Percentiles rank a stretch among this genome's conserved stretches.
Evolutionary conservation across 106 monocot species (phyloP).

Genomic region (Amphibolis antarctica): DNA sequence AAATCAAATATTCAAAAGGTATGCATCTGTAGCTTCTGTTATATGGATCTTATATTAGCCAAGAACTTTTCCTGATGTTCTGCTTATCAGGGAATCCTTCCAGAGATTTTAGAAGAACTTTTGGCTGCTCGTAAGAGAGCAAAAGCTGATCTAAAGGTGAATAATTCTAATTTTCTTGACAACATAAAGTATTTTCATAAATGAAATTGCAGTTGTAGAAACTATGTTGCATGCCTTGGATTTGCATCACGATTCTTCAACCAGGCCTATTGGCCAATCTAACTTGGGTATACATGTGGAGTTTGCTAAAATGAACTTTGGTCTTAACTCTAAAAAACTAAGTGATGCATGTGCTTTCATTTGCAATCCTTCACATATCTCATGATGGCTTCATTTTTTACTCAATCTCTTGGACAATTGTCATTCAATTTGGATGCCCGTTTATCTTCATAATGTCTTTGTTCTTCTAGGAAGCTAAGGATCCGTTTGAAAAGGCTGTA

Average conservation of each 20-base stretch:
- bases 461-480: conserved; percentile 75
- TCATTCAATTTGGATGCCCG: neutral
- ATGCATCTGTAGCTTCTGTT: conserved; percentile 2
- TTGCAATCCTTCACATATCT: too few relatives aligned
- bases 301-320: too few relatives aligned
- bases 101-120: conserved; percentile 98
- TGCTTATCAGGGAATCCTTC: conserved; percentile 68
- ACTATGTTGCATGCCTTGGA: too few relatives aligned
- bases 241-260: too few relatives aligned
- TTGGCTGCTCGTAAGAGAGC: conserved; percentile 98
- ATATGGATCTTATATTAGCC: neutral
- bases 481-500: conserved; percentile 96
- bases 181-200: too few relatives aligned
- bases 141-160: conserved; percentile 97
- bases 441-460: neutral
- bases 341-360: too few relatives aligned
- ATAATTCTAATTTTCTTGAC: neutral
- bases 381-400: too few relatives aligned
- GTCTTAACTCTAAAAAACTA: too few relatives aligned
- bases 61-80: neutral
- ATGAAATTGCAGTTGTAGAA: too few relatives aligned
- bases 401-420: too few relatives aligned
- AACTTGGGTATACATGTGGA: too few relatives aligned
- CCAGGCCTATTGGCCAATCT: too few relatives aligned
- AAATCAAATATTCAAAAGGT: conserved; percentile 92